phyloP scores from a whole-genome alignment of 805 yeast genomes.

The Blastobotrys mokoenaii region DNA sequence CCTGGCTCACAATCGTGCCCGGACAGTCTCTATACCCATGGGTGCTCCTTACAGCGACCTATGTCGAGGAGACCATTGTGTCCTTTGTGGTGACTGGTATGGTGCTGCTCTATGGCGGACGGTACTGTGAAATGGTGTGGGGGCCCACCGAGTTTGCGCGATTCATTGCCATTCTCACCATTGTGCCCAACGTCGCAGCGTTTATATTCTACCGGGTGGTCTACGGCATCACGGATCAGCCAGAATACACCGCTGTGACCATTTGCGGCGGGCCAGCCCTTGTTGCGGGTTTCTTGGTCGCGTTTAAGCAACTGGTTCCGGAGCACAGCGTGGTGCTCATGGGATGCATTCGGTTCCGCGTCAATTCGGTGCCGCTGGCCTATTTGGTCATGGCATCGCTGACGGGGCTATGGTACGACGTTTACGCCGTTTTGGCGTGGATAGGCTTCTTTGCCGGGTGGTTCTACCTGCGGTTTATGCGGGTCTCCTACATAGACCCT shows the following conservation, averaged over 20 bases:
- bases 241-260: conserved; percentile 31
- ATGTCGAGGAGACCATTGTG: conserved; percentile 38
- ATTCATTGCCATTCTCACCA: conserved; percentile 35
- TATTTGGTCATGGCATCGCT: conserved; percentile 25
- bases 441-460: conserved; percentile 57
- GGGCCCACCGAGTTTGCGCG: conserved; percentile 43
- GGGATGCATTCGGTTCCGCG: conserved; percentile 36
- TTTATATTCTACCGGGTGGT: conserved; percentile 25
- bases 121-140: conserved; percentile 62
- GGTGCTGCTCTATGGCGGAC: conserved; percentile 44
- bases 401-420: conserved; percentile 22
- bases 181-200: conserved; percentile 31
- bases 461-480: conserved; percentile 72
- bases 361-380: conserved; percentile 35
- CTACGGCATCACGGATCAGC: conserved; percentile 9
- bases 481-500: conserved; percentile 46
- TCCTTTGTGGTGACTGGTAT: conserved; percentile 32
- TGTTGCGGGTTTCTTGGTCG: conserved; percentile 51
- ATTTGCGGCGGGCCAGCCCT: conserved; percentile 48
- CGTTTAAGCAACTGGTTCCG: conserved; percentile 58
- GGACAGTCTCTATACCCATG: conserved; percentile 39
- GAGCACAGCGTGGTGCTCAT: conserved; percentile 47
- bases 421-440: conserved; percentile 22
- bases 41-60: conserved; percentile 40
- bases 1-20: conserved; percentile 43